These are phyloP conservation scores for Paxillus involutus DNA, from an alignment of 768 basidiomycete species.

Conservation along the genomic window DNA sequence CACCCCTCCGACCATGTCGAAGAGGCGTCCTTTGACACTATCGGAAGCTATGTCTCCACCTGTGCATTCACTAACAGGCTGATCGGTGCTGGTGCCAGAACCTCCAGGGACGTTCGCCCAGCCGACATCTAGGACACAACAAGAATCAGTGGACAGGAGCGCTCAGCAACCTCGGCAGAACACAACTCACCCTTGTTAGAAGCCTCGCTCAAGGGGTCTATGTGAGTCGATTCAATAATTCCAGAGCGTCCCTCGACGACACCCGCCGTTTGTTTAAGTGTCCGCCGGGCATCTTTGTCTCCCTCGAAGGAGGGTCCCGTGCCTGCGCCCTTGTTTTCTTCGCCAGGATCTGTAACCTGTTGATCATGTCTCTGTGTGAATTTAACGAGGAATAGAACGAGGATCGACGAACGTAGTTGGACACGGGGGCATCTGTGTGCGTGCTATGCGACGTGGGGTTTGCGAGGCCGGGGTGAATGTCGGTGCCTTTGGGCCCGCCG, in stretches of 20 bases:
- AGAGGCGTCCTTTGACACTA: slow-evolving; percentile 23
- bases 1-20: slow-evolving; percentile 31
- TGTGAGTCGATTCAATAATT: slow-evolving; percentile 54
- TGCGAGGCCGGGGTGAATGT: slow-evolving; percentile 26
- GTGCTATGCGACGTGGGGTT: slow-evolving; percentile 36
- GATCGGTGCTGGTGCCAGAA: background rate
- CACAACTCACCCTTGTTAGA: slow-evolving; percentile 38
- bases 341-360: slow-evolving; percentile 44
- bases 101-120: slow-evolving; percentile 38
- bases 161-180: too few relatives aligned
- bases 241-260: slow-evolving; percentile 54
- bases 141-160: too few relatives aligned
- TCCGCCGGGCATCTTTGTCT: slow-evolving; percentile 39
- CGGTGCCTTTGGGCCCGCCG: slow-evolving; percentile 16
- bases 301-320: slow-evolving; percentile 38
- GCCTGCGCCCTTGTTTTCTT: slow-evolving; percentile 39
- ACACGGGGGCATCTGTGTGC: slow-evolving; percentile 33
- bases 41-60: background rate
- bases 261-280: too few relatives aligned
- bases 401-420: slow-evolving; percentile 30
- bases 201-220: slow-evolving; percentile 50
- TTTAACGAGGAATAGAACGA: background rate
- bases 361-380: background rate
- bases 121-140: slow-evolving; percentile 31
- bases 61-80: background rate